Conservation (phyloP, 768 basidiomycete genomes). For the Leucocoprinus sp. region DNA sequence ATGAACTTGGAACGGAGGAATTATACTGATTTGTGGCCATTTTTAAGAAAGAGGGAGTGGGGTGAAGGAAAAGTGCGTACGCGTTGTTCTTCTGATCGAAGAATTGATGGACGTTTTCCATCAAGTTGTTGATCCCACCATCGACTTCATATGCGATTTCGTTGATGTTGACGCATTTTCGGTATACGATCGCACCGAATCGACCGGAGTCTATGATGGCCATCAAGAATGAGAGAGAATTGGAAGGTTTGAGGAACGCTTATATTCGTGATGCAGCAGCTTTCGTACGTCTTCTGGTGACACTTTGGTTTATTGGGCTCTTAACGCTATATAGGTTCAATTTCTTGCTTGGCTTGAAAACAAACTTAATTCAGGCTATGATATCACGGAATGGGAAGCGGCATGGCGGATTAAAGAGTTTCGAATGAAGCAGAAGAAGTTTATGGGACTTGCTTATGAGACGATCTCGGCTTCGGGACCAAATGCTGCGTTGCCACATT, state of each 20-base stretch:
- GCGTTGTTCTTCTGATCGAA: slow-evolving; percentile 4
- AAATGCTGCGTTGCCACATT: slow-evolving; percentile 94
- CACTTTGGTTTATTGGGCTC: slow-evolving; percentile 3
- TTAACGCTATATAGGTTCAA: slow-evolving; percentile 34
- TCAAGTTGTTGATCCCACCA: slow-evolving; percentile 57
- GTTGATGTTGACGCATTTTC: slow-evolving; percentile 75
- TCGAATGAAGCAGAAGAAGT: slow-evolving; percentile 61
- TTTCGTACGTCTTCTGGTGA: slow-evolving; percentile 41
- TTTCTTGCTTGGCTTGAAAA: slow-evolving; percentile 92
- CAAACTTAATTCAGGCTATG: slow-evolving; percentile 66
- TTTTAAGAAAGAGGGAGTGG: slow-evolving; percentile 67
- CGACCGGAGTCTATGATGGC: slow-evolving; percentile 73
- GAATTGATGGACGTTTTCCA: slow-evolving; percentile 2
- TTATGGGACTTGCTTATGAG: slow-evolving; percentile 82
- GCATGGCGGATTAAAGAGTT: slow-evolving; percentile 76
- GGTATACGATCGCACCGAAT: slow-evolving; percentile 67
- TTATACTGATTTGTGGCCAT: slow-evolving; percentile 77
- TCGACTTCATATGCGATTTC: slow-evolving; percentile 79
- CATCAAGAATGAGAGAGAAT: slow-evolving; percentile 82
- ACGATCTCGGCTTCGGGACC: slow-evolving; percentile 85
- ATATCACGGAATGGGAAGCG: slow-evolving; percentile 90
- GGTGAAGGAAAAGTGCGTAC: slow-evolving; percentile 62
- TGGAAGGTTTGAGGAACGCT: slow-evolving; percentile 74
- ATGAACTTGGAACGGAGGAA: slow-evolving; percentile 51
- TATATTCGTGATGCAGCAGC: slow-evolving; percentile 89